Evolutionary conservation across 352 stramenopile genomes (phyloP).

Genomic region (Pythium myriotylum): DNA sequence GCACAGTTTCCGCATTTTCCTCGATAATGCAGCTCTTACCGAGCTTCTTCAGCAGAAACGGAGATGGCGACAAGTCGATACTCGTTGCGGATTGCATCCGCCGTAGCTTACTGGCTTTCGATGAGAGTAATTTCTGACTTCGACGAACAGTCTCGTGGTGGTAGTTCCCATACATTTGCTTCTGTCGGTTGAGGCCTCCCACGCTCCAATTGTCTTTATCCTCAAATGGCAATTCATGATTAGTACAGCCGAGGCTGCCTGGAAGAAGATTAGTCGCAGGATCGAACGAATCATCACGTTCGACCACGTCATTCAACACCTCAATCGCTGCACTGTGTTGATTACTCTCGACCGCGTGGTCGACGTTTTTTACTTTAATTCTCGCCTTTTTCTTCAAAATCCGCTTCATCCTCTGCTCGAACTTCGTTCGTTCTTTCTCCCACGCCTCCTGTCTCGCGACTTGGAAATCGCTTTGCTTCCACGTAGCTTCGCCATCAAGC

Average conservation of each 20-base stretch:
- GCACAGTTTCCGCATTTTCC: conserved; percentile 12
- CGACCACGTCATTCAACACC: neutral
- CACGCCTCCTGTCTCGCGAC: conserved; percentile 62
- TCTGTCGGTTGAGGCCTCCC: conserved; percentile 70
- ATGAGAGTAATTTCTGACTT: conserved; percentile 47
- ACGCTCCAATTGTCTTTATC: conserved; percentile 86
- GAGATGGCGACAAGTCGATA: conserved; percentile 64
- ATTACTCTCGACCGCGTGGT: neutral
- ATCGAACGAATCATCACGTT: conserved; percentile 4
- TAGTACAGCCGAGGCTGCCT: conserved; percentile 35
- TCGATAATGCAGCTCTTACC: conserved; percentile 61
- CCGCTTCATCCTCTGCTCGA: conserved; percentile 71
- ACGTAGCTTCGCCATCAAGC: conserved; percentile 64
- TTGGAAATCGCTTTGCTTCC: conserved; percentile 78
- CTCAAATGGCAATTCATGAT: conserved; percentile 55
- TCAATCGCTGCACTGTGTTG: conserved; percentile 3
- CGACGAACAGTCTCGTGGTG: conserved; percentile 69
- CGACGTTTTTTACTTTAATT: neutral
- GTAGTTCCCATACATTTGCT: conserved; percentile 76
- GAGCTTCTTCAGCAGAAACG: conserved; percentile 70
- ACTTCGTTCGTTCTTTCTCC: conserved; percentile 67
- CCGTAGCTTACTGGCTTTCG: conserved; percentile 36
- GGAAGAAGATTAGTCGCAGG: conserved; percentile 35
- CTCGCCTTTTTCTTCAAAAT: conserved; percentile 54
- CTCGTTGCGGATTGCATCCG: conserved; percentile 36